A percentile compares a stretch with the other conserved stretches of the same genome.
These are phyloP conservation scores for Cyberlindnera euphorbiae DNA, from an alignment of 805 yeast species.

Conservation along the genomic window DNA sequence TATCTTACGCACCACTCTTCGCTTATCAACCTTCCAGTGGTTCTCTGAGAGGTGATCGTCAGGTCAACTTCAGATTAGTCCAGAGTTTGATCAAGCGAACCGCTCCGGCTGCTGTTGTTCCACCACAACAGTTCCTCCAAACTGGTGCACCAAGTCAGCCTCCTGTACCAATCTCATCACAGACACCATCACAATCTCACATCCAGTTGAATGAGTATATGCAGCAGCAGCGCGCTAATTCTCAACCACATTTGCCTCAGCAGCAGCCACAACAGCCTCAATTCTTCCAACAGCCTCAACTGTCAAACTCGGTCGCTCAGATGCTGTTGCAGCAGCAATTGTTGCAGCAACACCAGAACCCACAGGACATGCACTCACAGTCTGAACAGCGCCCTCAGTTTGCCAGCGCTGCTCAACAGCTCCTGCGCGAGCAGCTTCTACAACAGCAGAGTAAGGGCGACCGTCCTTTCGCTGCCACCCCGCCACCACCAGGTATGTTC, in stretches of 20 bases:
- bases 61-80: constrained; percentile 31
- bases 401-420: constrained; percentile 20
- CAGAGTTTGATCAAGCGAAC: constrained; percentile 32
- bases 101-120: constrained; percentile 7
- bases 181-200: constrained; percentile 11
- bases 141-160: constrained; percentile 9
- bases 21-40: constrained; percentile 1
- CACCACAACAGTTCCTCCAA: constrained; percentile 8
- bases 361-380: constrained; percentile 23
- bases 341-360: constrained; percentile 28
- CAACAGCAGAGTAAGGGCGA: constrained; percentile 26
- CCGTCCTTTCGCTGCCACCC: constrained; percentile 42
- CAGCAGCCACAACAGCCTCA: constrained; percentile 23
- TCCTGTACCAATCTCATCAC: constrained; percentile 15
- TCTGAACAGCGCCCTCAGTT: constrained; percentile 18
- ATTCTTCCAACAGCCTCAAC: constrained; percentile 15
- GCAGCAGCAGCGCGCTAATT: constrained; percentile 9
- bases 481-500: constrained; percentile 74
- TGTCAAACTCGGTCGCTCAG: constrained; percentile 18
- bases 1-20: constrained; percentile 8
- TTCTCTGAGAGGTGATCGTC: constrained; percentile 16
- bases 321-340: constrained; percentile 24
- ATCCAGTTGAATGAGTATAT: constrained; percentile 21
- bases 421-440: constrained; percentile 24
- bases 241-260: constrained; percentile 6